Percentiles rank a stretch among this genome's conserved stretches.
phyloP scores from a whole-genome alignment of 2,329 filamentous ascomycete genomes.

The Apiospora saccharicola region DNA sequence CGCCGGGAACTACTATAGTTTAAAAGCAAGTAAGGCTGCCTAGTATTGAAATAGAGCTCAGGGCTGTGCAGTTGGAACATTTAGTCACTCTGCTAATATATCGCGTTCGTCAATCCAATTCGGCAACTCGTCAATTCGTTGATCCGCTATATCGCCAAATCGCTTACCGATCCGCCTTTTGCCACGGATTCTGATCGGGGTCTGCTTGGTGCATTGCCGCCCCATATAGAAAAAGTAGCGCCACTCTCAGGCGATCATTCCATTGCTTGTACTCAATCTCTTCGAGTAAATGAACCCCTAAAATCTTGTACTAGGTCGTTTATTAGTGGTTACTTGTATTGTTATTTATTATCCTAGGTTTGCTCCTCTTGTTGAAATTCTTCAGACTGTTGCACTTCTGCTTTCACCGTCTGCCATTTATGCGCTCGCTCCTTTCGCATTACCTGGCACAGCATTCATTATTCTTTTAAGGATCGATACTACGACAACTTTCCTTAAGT shows the following conservation, averaged over 20 bases:
- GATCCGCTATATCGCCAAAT: background rate
- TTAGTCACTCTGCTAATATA: background rate
- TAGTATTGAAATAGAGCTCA: background rate
- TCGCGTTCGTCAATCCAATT: background rate
- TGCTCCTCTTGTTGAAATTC: constrained; percentile 4
- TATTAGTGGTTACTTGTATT: constrained; percentile 22
- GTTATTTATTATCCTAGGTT: constrained; percentile 1
- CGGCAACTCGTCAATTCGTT: constrained; percentile 4
- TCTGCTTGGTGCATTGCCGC: constrained; percentile 9
- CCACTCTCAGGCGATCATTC: constrained; percentile 14
- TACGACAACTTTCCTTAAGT: constrained; percentile 2
- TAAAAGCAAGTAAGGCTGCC: background rate
- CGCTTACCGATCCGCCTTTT: constrained; percentile 1
- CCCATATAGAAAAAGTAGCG: background rate
- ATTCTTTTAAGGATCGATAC: background rate
- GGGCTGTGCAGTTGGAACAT: background rate
- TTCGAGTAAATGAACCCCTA: constrained; percentile 27
- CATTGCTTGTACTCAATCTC: constrained; percentile 18
- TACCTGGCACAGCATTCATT: constrained; percentile 3
- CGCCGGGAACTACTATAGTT: background rate
- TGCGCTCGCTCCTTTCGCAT: constrained; percentile 15
- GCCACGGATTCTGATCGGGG: constrained; percentile 22
- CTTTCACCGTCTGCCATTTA: constrained; percentile 3
- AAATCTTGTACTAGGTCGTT: constrained; percentile 7
- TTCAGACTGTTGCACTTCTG: constrained; percentile 12